phyloP scores from a whole-genome alignment of 306 rosid genomes.

The Rosa multiflora region DNA sequence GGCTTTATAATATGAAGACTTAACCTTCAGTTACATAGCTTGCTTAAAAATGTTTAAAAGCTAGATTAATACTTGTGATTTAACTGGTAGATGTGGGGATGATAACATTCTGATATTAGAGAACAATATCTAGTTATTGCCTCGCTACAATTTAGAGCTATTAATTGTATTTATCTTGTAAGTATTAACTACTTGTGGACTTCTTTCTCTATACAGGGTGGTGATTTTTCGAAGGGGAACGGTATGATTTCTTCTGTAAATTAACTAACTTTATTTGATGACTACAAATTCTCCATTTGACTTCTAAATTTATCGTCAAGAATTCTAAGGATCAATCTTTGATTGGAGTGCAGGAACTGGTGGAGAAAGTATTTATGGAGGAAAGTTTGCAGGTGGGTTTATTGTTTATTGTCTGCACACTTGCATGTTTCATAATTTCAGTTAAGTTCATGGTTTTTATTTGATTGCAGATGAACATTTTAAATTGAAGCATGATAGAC shows the following conservation, averaged over 20 bases:
- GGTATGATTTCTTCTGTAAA: constrained; percentile 54
- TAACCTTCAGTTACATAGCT: neutral
- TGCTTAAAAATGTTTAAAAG: neutral
- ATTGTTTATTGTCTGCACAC: constrained; percentile 9
- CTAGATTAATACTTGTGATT: neutral
- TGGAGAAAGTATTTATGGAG: constrained; percentile 97
- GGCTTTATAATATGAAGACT: neutral
- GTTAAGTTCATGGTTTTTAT: constrained; percentile 16
- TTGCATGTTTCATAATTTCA: constrained; percentile 16
- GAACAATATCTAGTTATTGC: neutral
- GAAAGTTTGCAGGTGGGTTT: constrained; percentile 84
- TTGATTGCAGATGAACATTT: constrained; percentile 83
- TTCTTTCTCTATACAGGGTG: constrained; percentile 64
- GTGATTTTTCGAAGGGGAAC: constrained; percentile 88
- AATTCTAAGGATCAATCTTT: constrained; percentile 38
- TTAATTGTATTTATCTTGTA: neutral
- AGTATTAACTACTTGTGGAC: neutral
- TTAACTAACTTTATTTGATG: constrained; percentile 25
- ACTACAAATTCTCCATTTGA: constrained; percentile 28
- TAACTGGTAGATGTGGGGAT: neutral
- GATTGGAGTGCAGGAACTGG: constrained; percentile 81
- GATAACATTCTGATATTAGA: neutral
- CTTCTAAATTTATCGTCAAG: constrained; percentile 33
- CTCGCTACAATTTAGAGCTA: neutral
- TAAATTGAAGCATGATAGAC: constrained; percentile 72